phyloP scores from a whole-genome alignment of 805 yeast species.

The Citeromyces matritensis region DNA sequence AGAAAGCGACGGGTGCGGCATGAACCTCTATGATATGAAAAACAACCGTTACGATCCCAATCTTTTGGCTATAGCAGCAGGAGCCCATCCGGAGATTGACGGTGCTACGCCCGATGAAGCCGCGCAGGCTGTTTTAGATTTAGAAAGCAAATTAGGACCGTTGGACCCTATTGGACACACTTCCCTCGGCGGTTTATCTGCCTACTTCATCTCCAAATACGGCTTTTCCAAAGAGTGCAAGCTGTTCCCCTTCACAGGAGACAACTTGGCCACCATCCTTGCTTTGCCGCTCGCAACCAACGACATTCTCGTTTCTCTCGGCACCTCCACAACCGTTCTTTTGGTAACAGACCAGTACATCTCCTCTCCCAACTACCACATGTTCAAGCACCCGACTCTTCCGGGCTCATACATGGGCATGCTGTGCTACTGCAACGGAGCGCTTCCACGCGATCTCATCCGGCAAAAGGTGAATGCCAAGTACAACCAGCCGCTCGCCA shows the following conservation, averaged over 20 bases:
- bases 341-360: constrained; percentile 63
- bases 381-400: constrained; percentile 78
- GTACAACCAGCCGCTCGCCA: constrained; percentile 15
- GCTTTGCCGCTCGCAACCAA: constrained; percentile 64
- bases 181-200: constrained; percentile 34
- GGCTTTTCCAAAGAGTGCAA: constrained; percentile 44
- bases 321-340: constrained; percentile 84
- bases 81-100: constrained; percentile 28
- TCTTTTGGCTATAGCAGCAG: constrained; percentile 39
- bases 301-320: constrained; percentile 71
- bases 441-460: constrained; percentile 70
- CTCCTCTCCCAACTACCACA: constrained; percentile 72
- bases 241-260: constrained; percentile 77
- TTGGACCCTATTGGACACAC: constrained; percentile 33
- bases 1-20: constrained; percentile 84
- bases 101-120: constrained; percentile 11
- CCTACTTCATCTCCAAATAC: constrained; percentile 49
- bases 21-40: constrained; percentile 72
- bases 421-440: constrained; percentile 89
- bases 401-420: constrained; percentile 76
- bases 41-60: constrained; percentile 38
- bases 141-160: constrained; percentile 36
- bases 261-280: constrained; percentile 77
- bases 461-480: constrained; percentile 46
- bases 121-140: constrained; percentile 18